phyloP scores from a whole-genome alignment of 2,329 filamentous ascomycete species.

The Teratosphaeria destructans region DNA sequence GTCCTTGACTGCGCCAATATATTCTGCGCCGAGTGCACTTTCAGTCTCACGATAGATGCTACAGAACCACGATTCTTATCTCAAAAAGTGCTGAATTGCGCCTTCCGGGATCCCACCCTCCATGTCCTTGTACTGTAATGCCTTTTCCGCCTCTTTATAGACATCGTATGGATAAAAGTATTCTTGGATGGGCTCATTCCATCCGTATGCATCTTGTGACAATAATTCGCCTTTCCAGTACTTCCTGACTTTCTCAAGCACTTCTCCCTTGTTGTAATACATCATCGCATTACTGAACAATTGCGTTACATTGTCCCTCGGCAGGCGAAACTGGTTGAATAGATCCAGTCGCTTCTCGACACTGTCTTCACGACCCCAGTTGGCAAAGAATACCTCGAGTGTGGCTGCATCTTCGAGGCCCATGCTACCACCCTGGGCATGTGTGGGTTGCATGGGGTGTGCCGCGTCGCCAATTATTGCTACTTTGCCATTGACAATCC shows the following conservation, averaged over 20 bases:
- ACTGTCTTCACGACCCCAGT: background rate
- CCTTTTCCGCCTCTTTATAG: slow-evolving; percentile 1
- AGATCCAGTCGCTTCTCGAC: slow-evolving; percentile 2
- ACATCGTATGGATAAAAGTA: slow-evolving; percentile 1
- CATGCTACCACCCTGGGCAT: background rate
- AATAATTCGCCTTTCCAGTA: background rate
- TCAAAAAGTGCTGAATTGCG: slow-evolving; percentile 1
- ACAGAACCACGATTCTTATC: background rate
- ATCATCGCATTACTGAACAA: slow-evolving; percentile 1
- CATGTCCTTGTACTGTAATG: slow-evolving; percentile 1
- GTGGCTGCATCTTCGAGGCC: background rate
- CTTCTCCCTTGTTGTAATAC: slow-evolving; percentile 29
- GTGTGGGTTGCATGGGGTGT: background rate
- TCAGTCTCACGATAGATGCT: too few relatives aligned
- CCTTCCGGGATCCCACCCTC: background rate
- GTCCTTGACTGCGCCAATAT: background rate
- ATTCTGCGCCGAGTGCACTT: too few relatives aligned
- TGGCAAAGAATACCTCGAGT: background rate
- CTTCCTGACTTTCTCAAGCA: background rate
- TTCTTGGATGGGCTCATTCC: background rate
- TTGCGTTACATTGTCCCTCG: slow-evolving; percentile 1
- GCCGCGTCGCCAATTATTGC: background rate
- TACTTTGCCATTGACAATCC: slow-evolving; percentile 15
- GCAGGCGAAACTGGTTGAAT: slow-evolving; percentile 1
- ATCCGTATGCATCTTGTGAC: background rate